Evolutionary conservation across 2,329 filamentous ascomycete species (phyloP), one percentile per base, ranked within the genome.

Genomic region (Claviceps paspali): DNA sequence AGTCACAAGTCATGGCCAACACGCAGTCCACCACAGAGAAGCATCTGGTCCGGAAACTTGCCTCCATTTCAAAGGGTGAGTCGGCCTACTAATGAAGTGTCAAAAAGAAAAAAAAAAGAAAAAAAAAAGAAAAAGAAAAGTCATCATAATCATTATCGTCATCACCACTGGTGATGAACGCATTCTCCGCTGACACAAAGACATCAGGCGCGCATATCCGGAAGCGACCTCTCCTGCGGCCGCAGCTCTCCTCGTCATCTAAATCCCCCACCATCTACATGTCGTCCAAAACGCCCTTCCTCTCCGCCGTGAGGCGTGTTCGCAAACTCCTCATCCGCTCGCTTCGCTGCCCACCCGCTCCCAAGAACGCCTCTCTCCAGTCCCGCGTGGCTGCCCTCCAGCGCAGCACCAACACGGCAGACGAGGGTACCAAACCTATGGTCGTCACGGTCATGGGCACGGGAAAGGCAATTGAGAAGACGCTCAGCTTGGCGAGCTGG

Each of bases 291-390:
- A 76, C 79, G 0, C 75, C 77, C 6, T 82, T 83, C 61, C 71
- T 83, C 56, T 71, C 78, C 9, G 64, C 73, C 4, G 67, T 82
- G 10, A 75, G 74, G 48, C 76, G 79, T 35, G 69, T 77, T 11
- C 70, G 73, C 42, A 73, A 73, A 41, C 67, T 76, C 2, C 71
- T 86, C 4, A 62, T 70, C 31, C 63, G 68, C 27, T 65, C 69
- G 4, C 61, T 67, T 10, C 58, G 51, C 33, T 46, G 56, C 17
- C 53, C 57, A 12, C 53, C 69, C 2, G 68, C 70, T 37, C 64
- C 70, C 18, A 64, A 63, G 45, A 58, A 62, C 31, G 48, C 62
- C 28, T 60, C 63, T 5, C 54, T 73, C 3, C 54, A 62, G 29
- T 57, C 64, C 14, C 63, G 68, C 39, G 54, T 72, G 35, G 56